Evolutionary conservation across 306 rosid species (phyloP).

Genomic region (Dryas drummondii): DNA sequence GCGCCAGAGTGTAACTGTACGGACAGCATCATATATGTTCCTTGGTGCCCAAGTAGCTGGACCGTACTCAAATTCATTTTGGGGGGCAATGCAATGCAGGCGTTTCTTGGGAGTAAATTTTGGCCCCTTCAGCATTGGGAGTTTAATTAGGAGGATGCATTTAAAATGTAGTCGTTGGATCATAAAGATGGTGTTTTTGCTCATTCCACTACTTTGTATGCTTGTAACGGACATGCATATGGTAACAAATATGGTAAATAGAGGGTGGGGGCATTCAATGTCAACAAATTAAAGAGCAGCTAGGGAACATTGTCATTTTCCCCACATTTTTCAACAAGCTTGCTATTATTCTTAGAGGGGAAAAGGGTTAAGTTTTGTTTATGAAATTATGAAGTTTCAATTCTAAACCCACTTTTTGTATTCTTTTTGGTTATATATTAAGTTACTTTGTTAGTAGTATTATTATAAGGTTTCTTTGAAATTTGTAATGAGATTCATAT

Average conservation of each 20-base stretch:
- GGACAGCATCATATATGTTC: background rate
- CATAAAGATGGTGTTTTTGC: slow-evolving; percentile 9
- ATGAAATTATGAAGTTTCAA: too few relatives aligned
- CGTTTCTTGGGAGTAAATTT: slow-evolving; percentile 6
- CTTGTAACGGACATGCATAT: slow-evolving; percentile 2
- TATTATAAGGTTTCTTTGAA: too few relatives aligned
- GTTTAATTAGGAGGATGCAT: background rate
- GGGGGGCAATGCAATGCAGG: too few relatives aligned
- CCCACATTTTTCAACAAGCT: background rate
- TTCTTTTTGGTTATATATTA: too few relatives aligned
- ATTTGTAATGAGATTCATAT: too few relatives aligned
- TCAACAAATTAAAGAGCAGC: background rate
- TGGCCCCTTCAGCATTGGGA: background rate
- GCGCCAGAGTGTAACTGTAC: background rate
- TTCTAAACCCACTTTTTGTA: too few relatives aligned
- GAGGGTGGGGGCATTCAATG: slow-evolving; percentile 6
- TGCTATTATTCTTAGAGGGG: too few relatives aligned
- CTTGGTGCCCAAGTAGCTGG: slow-evolving; percentile 6
- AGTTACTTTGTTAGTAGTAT: too few relatives aligned
- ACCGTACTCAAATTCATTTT: background rate
- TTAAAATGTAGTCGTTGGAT: slow-evolving; percentile 12
- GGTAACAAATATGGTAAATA: slow-evolving; percentile 13
- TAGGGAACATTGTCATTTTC: background rate
- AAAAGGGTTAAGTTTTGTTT: too few relatives aligned
- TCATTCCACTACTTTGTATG: background rate